Conservation (phyloP, 306 rosid species). For the Sphenostylis stenocarpa region DNA sequence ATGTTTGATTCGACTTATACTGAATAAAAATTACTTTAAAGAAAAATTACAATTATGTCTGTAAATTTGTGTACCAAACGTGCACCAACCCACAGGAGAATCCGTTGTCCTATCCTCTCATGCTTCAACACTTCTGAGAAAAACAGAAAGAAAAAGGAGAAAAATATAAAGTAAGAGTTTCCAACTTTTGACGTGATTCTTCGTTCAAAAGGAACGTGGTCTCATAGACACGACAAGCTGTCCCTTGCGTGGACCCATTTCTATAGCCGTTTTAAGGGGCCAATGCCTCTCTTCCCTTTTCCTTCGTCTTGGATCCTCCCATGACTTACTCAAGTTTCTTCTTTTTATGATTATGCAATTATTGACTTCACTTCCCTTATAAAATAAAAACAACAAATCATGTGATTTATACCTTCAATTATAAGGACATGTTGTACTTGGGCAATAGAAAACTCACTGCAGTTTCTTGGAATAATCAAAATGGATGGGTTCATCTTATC, state of each 20-base stretch:
- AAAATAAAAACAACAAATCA: neutral
- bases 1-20: neutral
- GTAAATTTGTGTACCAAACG: neutral
- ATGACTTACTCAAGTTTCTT: neutral
- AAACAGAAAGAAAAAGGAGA: neutral
- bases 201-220: conserved; percentile 9
- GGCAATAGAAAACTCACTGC: neutral
- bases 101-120: neutral
- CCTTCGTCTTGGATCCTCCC: neutral
- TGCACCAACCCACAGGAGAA: neutral
- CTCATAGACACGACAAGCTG: conserved; percentile 31
- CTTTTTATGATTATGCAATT: conserved; percentile 21
- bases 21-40: neutral
- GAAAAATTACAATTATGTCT: neutral
- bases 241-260: neutral
- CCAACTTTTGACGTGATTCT: neutral
- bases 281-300: neutral
- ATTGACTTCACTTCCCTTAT: neutral
- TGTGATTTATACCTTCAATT: neutral
- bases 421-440: neutral
- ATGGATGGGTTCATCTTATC: neutral
- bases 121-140: neutral
- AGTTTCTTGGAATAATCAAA: neutral
- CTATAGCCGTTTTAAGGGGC: conserved; percentile 22
- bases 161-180: neutral